phyloP scores from a whole-genome alignment of 768 basidiomycete species.

The Sistotremastrum niveocremeum region DNA sequence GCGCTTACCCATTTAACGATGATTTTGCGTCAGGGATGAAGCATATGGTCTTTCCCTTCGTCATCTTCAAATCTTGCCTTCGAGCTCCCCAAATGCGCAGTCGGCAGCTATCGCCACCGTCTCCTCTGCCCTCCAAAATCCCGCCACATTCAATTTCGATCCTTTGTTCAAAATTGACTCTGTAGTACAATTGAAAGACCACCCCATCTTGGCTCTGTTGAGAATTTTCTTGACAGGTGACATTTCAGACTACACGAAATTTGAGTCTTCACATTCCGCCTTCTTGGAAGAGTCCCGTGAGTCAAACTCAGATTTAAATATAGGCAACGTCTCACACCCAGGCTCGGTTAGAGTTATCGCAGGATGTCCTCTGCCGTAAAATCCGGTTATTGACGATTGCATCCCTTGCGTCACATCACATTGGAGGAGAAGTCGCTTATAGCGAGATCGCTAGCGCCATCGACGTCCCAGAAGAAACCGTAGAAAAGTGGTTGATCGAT shows the following conservation, averaged over 20 bases:
- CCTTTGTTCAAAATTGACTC: slow-evolving; percentile 64
- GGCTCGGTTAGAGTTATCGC: slow-evolving; percentile 34
- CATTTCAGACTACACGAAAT: slow-evolving; percentile 45
- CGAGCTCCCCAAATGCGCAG: slow-evolving; percentile 36
- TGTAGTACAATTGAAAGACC: slow-evolving; percentile 47
- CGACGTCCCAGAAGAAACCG: slow-evolving; percentile 47
- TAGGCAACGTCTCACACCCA: slow-evolving; percentile 1
- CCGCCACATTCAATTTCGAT: slow-evolving; percentile 69
- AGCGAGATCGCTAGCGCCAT: slow-evolving; percentile 51
- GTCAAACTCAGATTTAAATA: slow-evolving; percentile 9
- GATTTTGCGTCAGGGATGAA: slow-evolving; percentile 26
- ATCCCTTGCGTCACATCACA: slow-evolving; percentile 61
- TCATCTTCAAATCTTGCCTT: slow-evolving; percentile 46
- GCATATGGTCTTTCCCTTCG: slow-evolving; percentile 54
- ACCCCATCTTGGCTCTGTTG: slow-evolving; percentile 63
- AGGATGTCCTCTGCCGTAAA: slow-evolving; percentile 29
- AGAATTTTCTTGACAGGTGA: slow-evolving; percentile 60
- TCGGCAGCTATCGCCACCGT: slow-evolving; percentile 47
- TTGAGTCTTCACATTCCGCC: slow-evolving; percentile 38
- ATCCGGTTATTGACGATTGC: slow-evolving; percentile 67
- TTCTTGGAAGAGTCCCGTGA: slow-evolving; percentile 45
- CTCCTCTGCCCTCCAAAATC: slow-evolving; percentile 48
- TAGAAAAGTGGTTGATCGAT: slow-evolving; percentile 83
- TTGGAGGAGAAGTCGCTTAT: slow-evolving; percentile 65
- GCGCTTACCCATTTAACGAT: not conserved